Conservation (phyloP, 805 yeast genomes). For the Metschnikowia proteae region DNA sequence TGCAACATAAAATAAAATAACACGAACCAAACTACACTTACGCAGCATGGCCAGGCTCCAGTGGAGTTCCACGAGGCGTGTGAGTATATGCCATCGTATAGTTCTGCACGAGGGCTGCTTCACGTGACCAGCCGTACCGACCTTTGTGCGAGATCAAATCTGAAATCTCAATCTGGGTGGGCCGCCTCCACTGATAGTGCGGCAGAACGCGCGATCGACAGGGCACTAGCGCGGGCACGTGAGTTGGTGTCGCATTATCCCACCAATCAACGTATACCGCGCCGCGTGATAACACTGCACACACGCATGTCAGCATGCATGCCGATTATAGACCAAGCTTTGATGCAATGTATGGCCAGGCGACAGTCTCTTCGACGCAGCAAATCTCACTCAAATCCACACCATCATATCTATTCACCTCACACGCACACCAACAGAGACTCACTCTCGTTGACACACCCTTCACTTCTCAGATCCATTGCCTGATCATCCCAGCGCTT, state of each 20-base stretch:
- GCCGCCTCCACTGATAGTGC: neutral
- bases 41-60: too few species aligned
- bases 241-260: neutral
- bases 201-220: neutral
- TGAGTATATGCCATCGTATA: too few species aligned
- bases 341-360: neutral
- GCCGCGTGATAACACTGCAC: constrained; percentile 4
- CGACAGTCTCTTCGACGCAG: neutral
- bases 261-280: constrained; percentile 5
- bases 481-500: neutral
- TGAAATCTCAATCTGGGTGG: too few species aligned
- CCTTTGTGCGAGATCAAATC: too few species aligned
- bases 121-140: too few species aligned
- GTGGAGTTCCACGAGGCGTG: too few species aligned
- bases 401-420: neutral
- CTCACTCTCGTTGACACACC: neutral
- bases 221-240: neutral
- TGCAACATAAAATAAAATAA: too few species aligned
- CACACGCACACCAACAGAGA: neutral
- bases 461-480: neutral
- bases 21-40: too few species aligned
- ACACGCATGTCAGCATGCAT: constrained; percentile 3
- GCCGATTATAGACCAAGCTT: constrained; percentile 1
- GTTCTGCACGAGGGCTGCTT: too few species aligned
- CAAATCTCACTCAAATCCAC: neutral